A percentile compares a stretch with the other conserved stretches of the same genome.
Evolutionary conservation across 176 grass and related monocot species (phyloP).

Genomic region (Leersia perrieri): DNA sequence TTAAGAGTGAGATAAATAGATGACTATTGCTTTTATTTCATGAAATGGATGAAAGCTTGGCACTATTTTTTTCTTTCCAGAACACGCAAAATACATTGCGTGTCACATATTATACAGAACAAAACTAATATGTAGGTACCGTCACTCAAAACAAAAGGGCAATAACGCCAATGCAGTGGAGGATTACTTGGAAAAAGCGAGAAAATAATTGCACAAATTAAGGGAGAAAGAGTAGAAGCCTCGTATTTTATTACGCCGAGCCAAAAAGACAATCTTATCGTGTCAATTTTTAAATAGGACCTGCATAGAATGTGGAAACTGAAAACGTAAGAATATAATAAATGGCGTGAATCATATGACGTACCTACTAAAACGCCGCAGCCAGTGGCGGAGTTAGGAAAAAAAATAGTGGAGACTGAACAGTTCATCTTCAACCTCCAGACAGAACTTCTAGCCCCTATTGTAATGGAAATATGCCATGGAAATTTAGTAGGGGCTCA

Average conservation of each 20-base stretch:
- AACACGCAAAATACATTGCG: background rate
- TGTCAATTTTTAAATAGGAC: background rate
- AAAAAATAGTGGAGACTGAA: too few species aligned
- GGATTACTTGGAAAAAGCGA: background rate
- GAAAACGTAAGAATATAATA: background rate
- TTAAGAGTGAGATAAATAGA: background rate
- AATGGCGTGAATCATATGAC: background rate
- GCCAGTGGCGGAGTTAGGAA: too few species aligned
- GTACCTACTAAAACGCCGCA: too few species aligned
- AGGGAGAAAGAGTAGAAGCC: background rate
- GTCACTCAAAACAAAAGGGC: background rate
- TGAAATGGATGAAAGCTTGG: too few species aligned
- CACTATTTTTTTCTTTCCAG: background rate
- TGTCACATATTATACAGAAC: background rate
- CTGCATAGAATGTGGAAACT: background rate
- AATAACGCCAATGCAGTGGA: background rate
- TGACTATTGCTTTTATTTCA: background rate
- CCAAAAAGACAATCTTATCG: background rate
- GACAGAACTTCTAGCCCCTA: too few species aligned
- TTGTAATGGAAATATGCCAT: too few species aligned
- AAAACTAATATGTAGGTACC: background rate
- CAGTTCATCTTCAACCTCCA: too few species aligned
- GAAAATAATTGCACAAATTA: background rate
- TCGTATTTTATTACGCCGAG: too few species aligned
- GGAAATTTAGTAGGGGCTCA: too few species aligned